A percentile compares a stretch with the other conserved stretches of the same genome.
Conservation (phyloP, 257 asterid genomes). For the Solanum pinnatisectum region DNA sequence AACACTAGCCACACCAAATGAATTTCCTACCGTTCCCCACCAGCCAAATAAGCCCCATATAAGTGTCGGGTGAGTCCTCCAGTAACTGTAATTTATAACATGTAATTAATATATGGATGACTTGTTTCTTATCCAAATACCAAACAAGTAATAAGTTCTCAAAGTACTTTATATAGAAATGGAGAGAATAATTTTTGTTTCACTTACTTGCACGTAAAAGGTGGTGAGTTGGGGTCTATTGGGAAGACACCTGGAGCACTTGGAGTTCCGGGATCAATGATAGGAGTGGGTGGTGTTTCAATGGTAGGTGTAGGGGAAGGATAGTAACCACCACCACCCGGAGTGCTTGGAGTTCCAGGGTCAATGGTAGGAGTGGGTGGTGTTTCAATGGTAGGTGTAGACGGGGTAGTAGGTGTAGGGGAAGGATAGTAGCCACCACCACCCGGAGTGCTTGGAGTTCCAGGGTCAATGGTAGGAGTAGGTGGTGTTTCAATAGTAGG, state of each 20-base stretch:
- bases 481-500: not conserved
- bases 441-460: slow-evolving; percentile 32
- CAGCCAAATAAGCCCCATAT: slow-evolving; percentile 35
- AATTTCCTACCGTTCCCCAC: slow-evolving; percentile 22
- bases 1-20: slow-evolving; percentile 10
- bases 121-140: too few species aligned
- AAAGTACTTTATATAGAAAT: not conserved
- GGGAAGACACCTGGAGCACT: slow-evolving; percentile 40
- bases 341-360: too few species aligned
- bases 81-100: slow-evolving; percentile 20
- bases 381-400: slow-evolving; percentile 2
- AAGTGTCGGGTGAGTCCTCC: slow-evolving; percentile 32
- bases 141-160: too few species aligned
- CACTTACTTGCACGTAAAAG: slow-evolving; percentile 83
- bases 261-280: slow-evolving; percentile 4
- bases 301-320: not conserved
- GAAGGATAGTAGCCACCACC: slow-evolving; percentile 37
- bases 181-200: not conserved
- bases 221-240: slow-evolving; percentile 75
- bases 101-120: not conserved
- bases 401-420: not conserved
- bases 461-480: slow-evolving; percentile 10
- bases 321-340: too few species aligned
- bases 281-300: not conserved
- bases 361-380: too few species aligned